These are phyloP conservation scores for Heliosperma pusillum DNA, from an alignment of 148 eudicot species.

Conservation along the genomic window DNA sequence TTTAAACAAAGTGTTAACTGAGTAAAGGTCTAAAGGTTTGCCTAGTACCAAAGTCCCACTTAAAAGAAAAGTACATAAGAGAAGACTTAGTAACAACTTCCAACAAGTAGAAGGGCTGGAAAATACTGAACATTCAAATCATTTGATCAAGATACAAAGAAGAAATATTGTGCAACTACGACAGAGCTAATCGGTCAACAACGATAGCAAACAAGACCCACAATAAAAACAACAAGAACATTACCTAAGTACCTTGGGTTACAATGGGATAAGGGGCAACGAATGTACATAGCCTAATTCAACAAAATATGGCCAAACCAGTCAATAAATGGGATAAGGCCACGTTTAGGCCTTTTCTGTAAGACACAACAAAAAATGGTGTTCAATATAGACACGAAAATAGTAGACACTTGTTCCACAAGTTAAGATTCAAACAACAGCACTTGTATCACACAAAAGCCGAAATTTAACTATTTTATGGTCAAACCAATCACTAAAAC, in stretches of 20 bases:
- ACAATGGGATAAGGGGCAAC: no score
- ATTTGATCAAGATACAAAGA: neutral
- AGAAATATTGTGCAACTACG: neutral
- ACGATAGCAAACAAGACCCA: neutral
- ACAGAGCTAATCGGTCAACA: neutral
- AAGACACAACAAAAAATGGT: neutral
- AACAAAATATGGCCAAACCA: no score
- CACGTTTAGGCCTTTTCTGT: no score
- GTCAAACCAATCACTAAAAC: neutral
- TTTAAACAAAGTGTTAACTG: no score
- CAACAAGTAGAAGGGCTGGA: no score
- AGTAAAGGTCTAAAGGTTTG: neutral
- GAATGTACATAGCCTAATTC: no score
- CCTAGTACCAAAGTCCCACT: neutral
- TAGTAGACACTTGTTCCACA: neutral
- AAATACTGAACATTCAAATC: no score
- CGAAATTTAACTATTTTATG: neutral
- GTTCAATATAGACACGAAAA: neutral
- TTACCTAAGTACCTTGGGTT: no score
- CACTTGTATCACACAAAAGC: neutral
- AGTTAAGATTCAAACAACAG: neutral
- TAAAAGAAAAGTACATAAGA: neutral
- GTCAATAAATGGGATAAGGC: no score
- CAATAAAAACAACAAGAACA: no score
- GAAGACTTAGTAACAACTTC: no score